Evolutionary conservation across 106 monocot genomes (phyloP).

Genomic region (Allium sativum): DNA sequence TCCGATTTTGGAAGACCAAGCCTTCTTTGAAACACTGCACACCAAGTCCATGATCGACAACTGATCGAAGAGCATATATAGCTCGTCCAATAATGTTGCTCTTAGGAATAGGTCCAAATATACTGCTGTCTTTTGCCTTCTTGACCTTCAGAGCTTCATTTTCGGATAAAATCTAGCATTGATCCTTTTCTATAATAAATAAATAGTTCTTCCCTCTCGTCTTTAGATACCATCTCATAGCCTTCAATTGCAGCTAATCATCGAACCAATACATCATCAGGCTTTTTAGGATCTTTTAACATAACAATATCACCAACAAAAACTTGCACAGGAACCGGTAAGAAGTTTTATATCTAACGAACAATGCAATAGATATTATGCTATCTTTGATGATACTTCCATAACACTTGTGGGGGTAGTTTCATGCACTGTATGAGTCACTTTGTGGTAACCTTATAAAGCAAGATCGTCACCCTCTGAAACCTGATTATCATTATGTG

Average conservation of each 20-base stretch:
- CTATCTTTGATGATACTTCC: slow-evolving; percentile 32
- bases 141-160: slow-evolving; percentile 67
- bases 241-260: slow-evolving; percentile 87
- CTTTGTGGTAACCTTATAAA: neutral
- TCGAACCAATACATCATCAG: slow-evolving; percentile 59
- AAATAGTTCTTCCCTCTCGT: slow-evolving; percentile 90
- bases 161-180: slow-evolving; percentile 78
- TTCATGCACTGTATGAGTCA: slow-evolving; percentile 8
- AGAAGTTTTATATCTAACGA: neutral
- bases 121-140: too few relatives aligned
- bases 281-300: slow-evolving; percentile 84
- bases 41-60: too few relatives aligned
- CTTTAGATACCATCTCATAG: slow-evolving; percentile 82
- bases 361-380: neutral
- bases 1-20: too few relatives aligned
- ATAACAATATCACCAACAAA: slow-evolving; percentile 94
- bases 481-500: slow-evolving; percentile 16
- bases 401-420: slow-evolving; percentile 6
- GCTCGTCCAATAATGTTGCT: too few relatives aligned
- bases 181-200: slow-evolving; percentile 78
- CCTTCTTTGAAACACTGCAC: too few relatives aligned
- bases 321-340: slow-evolving; percentile 32
- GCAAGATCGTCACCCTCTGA: slow-evolving; percentile 11
- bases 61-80: too few relatives aligned
- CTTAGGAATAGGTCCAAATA: too few relatives aligned